Evolutionary conservation across 2,329 filamentous ascomycete species (phyloP), one percentile per base, ranked within the genome.

Genomic region (Fusarium chlamydosporum): DNA sequence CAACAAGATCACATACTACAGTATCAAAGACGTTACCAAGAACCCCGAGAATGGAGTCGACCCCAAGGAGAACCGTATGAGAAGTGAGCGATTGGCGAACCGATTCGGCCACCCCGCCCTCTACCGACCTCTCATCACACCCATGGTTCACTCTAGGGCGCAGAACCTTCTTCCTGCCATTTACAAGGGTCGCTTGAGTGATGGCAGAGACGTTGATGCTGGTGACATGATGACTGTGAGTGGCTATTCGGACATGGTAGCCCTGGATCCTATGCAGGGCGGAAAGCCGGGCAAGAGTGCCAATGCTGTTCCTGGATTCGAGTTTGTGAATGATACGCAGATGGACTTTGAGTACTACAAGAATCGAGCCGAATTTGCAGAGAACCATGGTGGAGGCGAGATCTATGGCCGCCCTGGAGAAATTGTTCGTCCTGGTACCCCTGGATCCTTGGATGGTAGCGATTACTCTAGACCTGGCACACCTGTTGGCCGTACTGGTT

Each of bases 311-410:
- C 89, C 91, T 0, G 93, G 93, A 0, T 97, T 97, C 78, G 95
- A 98, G 79, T 89, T 97, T 60, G 94, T 98, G 0, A 89, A 92
- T 0, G 95, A 98, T 74, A 87, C 87, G 56, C 89, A 93, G 48
- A 90, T 97, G 79, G 94, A 97, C 77, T 97, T 96, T 76, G 90
- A 93, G 64, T 95, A 93, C 80, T 98, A 90, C 84, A 97, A 97
- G 80, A 91, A 97, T 78, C 86, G 93, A 2, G 87, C 92, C 3
- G 95, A 97, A 72, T 97, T 98, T 79, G 89, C 89, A 2, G 91
- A 94, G 12, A 92, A 96, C 56, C 91, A 94, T 70, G 93, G 93
- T n/a, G 94, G 92, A 7, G 92, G 91, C 23, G 86, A 88, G 33
- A 82, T 90, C 8, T 91, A 87, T 66, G 91, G 91, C 4, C 84